Evolutionary conservation across 768 basidiomycete species (phyloP), one percentile per base, ranked within the genome.

Genomic region (Serendipita vermifera): DNA sequence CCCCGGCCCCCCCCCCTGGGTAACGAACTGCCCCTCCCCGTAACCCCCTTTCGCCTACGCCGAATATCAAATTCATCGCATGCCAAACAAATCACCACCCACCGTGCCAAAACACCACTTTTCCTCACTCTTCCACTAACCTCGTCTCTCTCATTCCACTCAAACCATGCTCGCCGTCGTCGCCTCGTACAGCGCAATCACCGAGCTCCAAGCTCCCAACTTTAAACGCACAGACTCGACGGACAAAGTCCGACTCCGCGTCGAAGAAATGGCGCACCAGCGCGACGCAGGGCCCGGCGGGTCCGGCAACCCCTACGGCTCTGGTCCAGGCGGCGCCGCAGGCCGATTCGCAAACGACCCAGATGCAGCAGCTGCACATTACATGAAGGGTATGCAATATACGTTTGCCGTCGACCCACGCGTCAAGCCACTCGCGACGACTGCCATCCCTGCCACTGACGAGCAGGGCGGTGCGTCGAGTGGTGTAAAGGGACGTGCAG

Each of bases 331-430:
- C 51, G 51, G 36, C 15, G 33, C 36, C n/a, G 32, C 17, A 6
- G 51, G 36, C 20, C 32, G n/a, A 26, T 35, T 33, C 51, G 29
- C 36, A 3, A 20, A n/a, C 26, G 51, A 31, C 15, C 41, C 14
- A 13, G 41, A 33, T 26, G 58, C 43, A 22, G 14, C 14, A 13
- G 41, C 27, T 26, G 58, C 43, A 22, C 14, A 43, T 43, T 24
- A 43, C 24, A 85, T 89, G 70, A 84, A 87, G 61, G 81, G 87
- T 40, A 88, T 89, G 86, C 87, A 91, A 62, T 90, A 88, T 70
- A 90, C 87, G 1, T 90, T 90, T 68, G 83, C 83, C 61, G 75
- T 89, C 61, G 87, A 89, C 68, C 81, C 83, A 58, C 83, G 41
- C 82, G 15, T 58, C 58, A 15, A 58, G 54, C 40, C 58, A 33